These are phyloP conservation scores for Fusarium algeriense DNA, from an alignment of 2,329 filamentous ascomycete species.

Conservation along the genomic window DNA sequence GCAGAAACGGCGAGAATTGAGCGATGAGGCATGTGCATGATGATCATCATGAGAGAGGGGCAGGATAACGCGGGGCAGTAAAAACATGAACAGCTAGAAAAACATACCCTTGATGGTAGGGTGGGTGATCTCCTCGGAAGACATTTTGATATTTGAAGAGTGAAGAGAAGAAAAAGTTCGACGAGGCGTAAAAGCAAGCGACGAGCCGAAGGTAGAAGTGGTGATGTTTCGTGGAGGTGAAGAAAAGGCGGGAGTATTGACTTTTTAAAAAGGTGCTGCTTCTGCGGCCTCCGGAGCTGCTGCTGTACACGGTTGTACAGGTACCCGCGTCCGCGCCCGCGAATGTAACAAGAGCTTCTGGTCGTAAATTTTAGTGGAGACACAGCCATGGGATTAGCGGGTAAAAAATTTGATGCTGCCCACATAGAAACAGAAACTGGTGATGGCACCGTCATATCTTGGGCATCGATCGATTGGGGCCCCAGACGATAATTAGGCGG, in stretches of 20 bases:
- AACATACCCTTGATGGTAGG: constrained; percentile 79
- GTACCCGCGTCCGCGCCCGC: constrained; percentile 20
- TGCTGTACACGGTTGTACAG: constrained; percentile 10
- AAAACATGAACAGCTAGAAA: constrained; percentile 3
- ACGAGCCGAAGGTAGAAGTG: constrained; percentile 29
- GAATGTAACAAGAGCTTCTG: constrained; percentile 30
- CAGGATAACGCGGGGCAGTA: constrained; percentile 38
- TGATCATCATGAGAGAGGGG: constrained; percentile 47
- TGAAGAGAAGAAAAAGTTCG: constrained; percentile 6
- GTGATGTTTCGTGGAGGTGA: constrained; percentile 33
- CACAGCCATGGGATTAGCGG: constrained; percentile 32
- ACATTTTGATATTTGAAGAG: constrained; percentile 63
- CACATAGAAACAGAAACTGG: constrained; percentile 29
- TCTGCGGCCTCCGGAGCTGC: not conserved
- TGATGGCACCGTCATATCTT: constrained; percentile 37
- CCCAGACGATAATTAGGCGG: constrained; percentile 30
- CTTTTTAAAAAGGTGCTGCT: constrained; percentile 36
- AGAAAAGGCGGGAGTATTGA: constrained; percentile 38
- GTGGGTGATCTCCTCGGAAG: constrained; percentile 73
- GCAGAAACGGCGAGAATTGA: not conserved
- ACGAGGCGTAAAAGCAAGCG: constrained; percentile 20
- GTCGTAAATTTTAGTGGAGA: constrained; percentile 11
- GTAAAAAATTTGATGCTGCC: constrained; percentile 47
- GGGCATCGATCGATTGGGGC: constrained; percentile 39
- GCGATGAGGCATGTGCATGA: constrained; percentile 9